Evolutionary conservation across 192 early-diverging fungal species (phyloP).

Genomic region (Spinellus fusiger): DNA sequence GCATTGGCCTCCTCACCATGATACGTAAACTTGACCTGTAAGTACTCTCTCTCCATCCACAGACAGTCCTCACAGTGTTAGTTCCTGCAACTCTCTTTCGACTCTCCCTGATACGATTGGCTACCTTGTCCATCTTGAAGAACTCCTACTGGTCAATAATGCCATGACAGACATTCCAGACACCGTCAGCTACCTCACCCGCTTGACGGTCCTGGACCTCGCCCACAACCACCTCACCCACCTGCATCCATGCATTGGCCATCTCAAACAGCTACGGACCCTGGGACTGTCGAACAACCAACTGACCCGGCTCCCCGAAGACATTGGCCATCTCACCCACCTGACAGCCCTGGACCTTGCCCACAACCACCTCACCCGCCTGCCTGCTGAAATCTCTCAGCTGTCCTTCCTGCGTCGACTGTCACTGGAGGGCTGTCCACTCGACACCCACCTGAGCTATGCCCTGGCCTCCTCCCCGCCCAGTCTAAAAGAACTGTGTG

Average conservation of each 20-base stretch:
- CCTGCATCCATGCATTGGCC: slow-evolving; percentile 56
- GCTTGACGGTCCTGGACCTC: slow-evolving; percentile 59
- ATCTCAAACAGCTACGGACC: slow-evolving; percentile 54
- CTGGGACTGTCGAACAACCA: slow-evolving; percentile 57
- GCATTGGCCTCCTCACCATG: slow-evolving; percentile 56
- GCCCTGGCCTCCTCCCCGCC: slow-evolving; percentile 43
- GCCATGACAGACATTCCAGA: slow-evolving; percentile 55
- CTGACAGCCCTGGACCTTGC: slow-evolving; percentile 63
- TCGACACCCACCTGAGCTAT: slow-evolving; percentile 31
- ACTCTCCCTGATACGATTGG: slow-evolving; percentile 71
- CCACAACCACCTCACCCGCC: slow-evolving; percentile 55
- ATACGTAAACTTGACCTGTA: slow-evolving; percentile 69
- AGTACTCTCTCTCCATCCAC: slow-evolving; percentile 22
- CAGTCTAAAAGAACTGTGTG: slow-evolving; percentile 68
- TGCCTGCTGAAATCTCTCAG: slow-evolving; percentile 70
- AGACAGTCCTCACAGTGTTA: slow-evolving; percentile 14
- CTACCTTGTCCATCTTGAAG: slow-evolving; percentile 58
- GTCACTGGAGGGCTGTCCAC: slow-evolving; percentile 47
- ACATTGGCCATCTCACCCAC: slow-evolving; percentile 54
- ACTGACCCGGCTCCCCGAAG: slow-evolving; percentile 51
- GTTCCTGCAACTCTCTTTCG: slow-evolving; percentile 69
- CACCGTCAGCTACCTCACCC: slow-evolving; percentile 60
- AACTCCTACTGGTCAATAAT: slow-evolving; percentile 59
- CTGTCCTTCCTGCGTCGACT: slow-evolving; percentile 63
- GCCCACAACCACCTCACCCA: slow-evolving; percentile 55